Evolutionary conservation across 441 rosid genomes (phyloP), one percentile per base, ranked within the genome.

Genomic region (Flueggea neowawraea): DNA sequence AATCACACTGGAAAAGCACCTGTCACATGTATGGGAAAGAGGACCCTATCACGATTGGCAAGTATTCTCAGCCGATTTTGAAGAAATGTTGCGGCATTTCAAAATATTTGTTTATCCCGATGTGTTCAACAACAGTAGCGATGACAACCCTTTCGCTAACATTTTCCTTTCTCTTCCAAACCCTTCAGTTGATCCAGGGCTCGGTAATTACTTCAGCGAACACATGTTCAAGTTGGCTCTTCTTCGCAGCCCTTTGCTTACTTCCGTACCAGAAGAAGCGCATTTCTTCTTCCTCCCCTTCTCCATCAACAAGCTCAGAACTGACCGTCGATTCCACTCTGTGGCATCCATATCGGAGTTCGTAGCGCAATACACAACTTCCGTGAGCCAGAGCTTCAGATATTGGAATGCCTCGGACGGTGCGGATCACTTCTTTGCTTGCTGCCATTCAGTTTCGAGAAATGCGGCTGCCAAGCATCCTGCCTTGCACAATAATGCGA

Each of bases 161-260:
- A 63, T 78, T 28, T 81, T 81, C 72, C 70, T 78, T 47, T 81
- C 81, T 39, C 78, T 47, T 63, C 60, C 65, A 28, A 66, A 78
- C 68, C 83, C 83, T 12, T 55, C 15, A 6, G 4, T 17, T 6
- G 17, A 22, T 22, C 28, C 28, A 22, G 28, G 28, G 2, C 28
- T n/a, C 16, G 81, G 81, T 12, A 78, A 82, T 62, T 82, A 79
- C 68, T 69, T 73, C 55, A 82, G 83, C 66, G 82, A 22, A 22
- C 79, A 74, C 75, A 72, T 76, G 68, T 82, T 82, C 74, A 82
- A 82, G 69, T 41, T 69, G 13, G 53, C 76, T 36, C 78, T 81
- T n/a, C 77, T 78, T 12, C 28, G 14, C 6, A 73, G 83, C 58
- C 52, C 75, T 12, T 60, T 78, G 15, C 51, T 73, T 16, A 70